Conservation (phyloP, 1,284 basidiomycete species). For the Ganoderma sinense region DNA sequence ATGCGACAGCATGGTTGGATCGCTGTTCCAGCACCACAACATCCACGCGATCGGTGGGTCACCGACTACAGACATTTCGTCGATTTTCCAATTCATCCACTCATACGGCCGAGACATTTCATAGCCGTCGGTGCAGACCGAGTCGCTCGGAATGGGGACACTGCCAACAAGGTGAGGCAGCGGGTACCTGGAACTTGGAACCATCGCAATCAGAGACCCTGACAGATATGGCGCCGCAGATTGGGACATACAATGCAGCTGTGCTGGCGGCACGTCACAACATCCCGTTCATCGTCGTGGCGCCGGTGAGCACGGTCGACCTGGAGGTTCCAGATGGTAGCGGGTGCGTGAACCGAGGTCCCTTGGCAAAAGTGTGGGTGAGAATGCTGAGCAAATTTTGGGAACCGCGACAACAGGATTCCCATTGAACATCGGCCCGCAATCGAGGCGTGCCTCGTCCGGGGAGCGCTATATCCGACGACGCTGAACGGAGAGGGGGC, state of each 20-base stretch:
- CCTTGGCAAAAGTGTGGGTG: slow-evolving; percentile 8
- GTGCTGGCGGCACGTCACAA: slow-evolving; percentile 86
- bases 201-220: neutral
- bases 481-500: slow-evolving; percentile 48
- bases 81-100: neutral
- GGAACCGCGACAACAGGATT: slow-evolving; percentile 58
- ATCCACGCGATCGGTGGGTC: slow-evolving; percentile 87
- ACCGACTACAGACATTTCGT: neutral
- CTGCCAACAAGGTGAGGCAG: slow-evolving; percentile 83
- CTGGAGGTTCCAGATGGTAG: slow-evolving; percentile 78
- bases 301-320: slow-evolving; percentile 90
- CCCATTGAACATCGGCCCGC: slow-evolving; percentile 91
- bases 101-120: neutral
- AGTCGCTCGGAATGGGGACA: slow-evolving; percentile 90
- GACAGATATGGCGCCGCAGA: slow-evolving; percentile 49
- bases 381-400: slow-evolving; percentile 3
- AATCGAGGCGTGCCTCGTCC: slow-evolving; percentile 86
- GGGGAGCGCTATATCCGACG: slow-evolving; percentile 74
- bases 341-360: slow-evolving; percentile 52
- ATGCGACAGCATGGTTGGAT: slow-evolving; percentile 95
- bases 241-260: slow-evolving; percentile 92
- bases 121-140: slow-evolving; percentile 85
- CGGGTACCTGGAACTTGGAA: slow-evolving; percentile 9
- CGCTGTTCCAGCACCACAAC: slow-evolving; percentile 85
- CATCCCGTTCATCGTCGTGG: slow-evolving; percentile 90